phyloP scores from a whole-genome alignment of 1,139 yeast species.

The Blastobotrys apis region DNA sequence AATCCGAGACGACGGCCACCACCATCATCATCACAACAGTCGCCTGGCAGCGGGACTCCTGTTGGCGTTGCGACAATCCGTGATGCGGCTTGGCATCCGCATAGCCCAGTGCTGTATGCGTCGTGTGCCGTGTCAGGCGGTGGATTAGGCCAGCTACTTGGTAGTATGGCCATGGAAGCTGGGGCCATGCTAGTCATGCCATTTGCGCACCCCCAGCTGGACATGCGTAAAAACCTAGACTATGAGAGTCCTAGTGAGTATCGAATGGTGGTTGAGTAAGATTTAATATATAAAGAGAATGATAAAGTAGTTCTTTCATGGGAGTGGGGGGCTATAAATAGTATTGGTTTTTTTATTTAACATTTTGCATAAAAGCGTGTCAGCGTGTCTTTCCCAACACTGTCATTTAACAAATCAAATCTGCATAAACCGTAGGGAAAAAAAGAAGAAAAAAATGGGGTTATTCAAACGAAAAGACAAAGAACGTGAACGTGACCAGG shows the following conservation, averaged over 20 bases:
- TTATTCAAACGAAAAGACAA: slow-evolving; percentile 10
- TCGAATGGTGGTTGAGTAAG: no score
- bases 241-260: background rate
- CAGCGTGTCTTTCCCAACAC: background rate
- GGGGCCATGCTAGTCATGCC: slow-evolving; percentile 10
- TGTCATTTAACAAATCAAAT: background rate
- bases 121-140: slow-evolving; percentile 18
- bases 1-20: no score
- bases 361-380: no score
- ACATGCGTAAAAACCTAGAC: background rate
- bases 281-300: no score
- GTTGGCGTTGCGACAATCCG: slow-evolving; percentile 7
- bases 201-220: background rate
- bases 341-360: background rate
- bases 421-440: no score
- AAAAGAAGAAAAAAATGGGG: slow-evolving; percentile 10
- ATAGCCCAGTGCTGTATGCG: slow-evolving; percentile 21
- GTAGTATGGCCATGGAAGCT: slow-evolving; percentile 1
- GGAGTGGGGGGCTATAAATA: background rate
- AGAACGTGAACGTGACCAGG: slow-evolving; percentile 9
- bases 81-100: slow-evolving; percentile 25
- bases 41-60: no score
- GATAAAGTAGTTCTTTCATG: background rate
- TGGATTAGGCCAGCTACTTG: background rate
- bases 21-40: no score